These are phyloP conservation scores for Penicillium sp. DNA, from an alignment of 2,329 filamentous ascomycete species.

Conservation along the genomic window DNA sequence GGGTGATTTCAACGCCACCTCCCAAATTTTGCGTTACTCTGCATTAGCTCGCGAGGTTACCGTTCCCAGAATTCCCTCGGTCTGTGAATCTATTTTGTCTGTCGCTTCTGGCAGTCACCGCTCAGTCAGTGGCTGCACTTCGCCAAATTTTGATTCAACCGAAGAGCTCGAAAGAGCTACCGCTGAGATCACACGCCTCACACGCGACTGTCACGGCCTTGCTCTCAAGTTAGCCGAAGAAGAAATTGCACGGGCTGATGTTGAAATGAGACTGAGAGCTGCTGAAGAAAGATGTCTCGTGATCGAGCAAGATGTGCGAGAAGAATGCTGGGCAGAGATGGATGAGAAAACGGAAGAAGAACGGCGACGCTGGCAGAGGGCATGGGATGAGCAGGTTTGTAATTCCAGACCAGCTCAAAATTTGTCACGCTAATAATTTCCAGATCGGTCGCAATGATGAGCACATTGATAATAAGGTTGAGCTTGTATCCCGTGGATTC, in stretches of 20 bases:
- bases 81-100: conserved; percentile 67
- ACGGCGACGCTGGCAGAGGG: conserved; percentile 75
- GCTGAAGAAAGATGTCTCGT: conserved; percentile 65
- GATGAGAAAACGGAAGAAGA: conserved; percentile 74
- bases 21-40: conserved; percentile 91
- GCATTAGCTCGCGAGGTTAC: conserved; percentile 91
- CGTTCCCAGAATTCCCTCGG: conserved; percentile 81
- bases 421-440: conserved; percentile 13
- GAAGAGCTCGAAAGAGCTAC: conserved; percentile 81
- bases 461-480: conserved; percentile 85
- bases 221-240: conserved; percentile 69
- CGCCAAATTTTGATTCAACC: conserved; percentile 39
- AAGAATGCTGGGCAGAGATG: conserved; percentile 86
- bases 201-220: conserved; percentile 73
- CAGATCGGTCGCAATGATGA: conserved; percentile 70
- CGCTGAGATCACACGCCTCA: conserved; percentile 76
- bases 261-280: conserved; percentile 70
- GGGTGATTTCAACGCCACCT: conserved; percentile 95
- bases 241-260: conserved; percentile 65
- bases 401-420: not conserved
- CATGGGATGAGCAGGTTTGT: conserved; percentile 68
- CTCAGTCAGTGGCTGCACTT: conserved; percentile 44
- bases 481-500: conserved; percentile 62
- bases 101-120: conserved; percentile 34
- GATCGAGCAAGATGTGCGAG: conserved; percentile 79